Base-by-base conservation (phyloP, 2,329 filamentous ascomycete genomes). In the Talaromyces sp. region DNA sequence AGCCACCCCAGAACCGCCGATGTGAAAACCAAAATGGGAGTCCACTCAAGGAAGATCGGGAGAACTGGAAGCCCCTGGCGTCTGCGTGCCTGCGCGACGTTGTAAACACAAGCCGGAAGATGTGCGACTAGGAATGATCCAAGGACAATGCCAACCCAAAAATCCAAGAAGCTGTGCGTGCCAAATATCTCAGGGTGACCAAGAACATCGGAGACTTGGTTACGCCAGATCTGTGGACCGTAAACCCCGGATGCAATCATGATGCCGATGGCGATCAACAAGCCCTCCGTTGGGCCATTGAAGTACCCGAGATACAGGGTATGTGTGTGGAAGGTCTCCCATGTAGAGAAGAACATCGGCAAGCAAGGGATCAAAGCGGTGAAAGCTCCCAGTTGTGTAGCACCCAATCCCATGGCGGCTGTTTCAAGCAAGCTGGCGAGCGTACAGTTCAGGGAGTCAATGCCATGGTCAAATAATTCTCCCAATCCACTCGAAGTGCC, bases 261-360 rank as follows among this genome's bases (percentile, higher is more conserved):
- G 70, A 97, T 85, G 56, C 80, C 77, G 71, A 91, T 93, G 27
- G 93, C 95, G 64, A 99, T 88, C 57, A 98, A 87, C 35, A 99
- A 81, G 21, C 95, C 95, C 80, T 99, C 95, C 69, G 95, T 99
- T 1, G 95, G 95, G 0, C 95, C 95, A 74, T 99, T 99, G 84
- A 99, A 89, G 73, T 93, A 91, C 59, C 95, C 95, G 13, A 99
- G 86, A 75, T 96, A 99, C 6, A 99, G 81, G 0, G 95, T 98
- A 75, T 99, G 95, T 5, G 95, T 97, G 77, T 99, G 95, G 75
- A 97, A 99, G 0, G 95, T 99, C 78, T 99, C 95, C 95, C 95
- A 99, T 1, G 95, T 99, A 3, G 93, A 97, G 79, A 99, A 97
- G 82, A 96, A 99, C 95, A 99, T 99, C 62, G 95, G 91, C 51